Evolutionary conservation across 768 basidiomycete species (phyloP), one percentile per base, ranked within the genome.

Genomic region (Kwoniella bestiolae): DNA sequence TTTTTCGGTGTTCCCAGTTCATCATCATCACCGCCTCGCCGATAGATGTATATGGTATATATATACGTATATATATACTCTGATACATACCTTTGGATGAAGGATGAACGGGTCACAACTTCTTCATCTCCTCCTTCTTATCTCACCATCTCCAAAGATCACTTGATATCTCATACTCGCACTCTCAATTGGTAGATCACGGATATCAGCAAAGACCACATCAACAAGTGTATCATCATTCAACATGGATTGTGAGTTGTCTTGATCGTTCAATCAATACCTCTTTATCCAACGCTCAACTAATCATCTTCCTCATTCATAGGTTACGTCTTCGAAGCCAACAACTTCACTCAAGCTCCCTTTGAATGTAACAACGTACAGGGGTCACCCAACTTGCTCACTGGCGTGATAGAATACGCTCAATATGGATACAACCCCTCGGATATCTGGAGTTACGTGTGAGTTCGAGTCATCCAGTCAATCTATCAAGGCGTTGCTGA

Each of bases 341-440:
- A 50, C 21, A 59, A 45, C 18, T 26, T 28, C 16, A 59, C 41
- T 11, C 46, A 25, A 11, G 60, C 57, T 18, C 34, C 63, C 6
- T 26, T 38, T 3, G 55, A 55, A 12, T 74, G 72, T 55, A 74
- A 74, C 51, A 34, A 52, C n/a, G 28, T 55, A 26, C 41, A 52
- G 29, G 72, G 72, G 4, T 64, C 65, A 6, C 44, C 49, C 57
- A 74, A 69, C 56, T 44, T 61, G 25, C n/a, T 67, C 35, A 34
- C 45, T 5, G 69, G 65, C 12, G 18, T 31, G 7, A 47, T 71
- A 52, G 59, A 53, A 11, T 74, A 74, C 35, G 18, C 52, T 5
- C 23, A 60, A 32, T 74, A 74, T 51, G 72, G 72, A 7, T 74
- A 74, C 49, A 32, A 50, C n/a, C 50, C 60, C 9, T 55, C 50